Percentiles rank a stretch among this genome's conserved stretches.
These are phyloP conservation scores for Chlamydomonas schloesseri DNA, from an alignment of 139 green algal species.

Conservation along the genomic window DNA sequence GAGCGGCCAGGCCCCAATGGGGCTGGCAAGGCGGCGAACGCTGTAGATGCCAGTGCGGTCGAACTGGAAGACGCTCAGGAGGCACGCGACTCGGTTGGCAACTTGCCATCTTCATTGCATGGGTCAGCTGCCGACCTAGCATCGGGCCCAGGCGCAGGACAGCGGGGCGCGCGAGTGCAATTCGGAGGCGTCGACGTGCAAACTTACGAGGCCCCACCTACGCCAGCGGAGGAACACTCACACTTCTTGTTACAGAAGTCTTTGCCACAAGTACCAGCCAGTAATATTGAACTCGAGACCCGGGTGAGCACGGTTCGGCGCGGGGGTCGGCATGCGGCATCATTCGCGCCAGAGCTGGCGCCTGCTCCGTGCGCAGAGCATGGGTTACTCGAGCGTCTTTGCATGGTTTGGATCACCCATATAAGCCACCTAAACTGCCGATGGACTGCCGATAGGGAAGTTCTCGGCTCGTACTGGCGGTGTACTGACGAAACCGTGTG, in stretches of 20 bases:
- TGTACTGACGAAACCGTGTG: neutral
- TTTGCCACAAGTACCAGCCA: constrained; percentile 19
- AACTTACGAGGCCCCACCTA: neutral
- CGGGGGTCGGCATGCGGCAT: no score
- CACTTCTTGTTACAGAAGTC: constrained; percentile 38
- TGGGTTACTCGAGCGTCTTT: no score
- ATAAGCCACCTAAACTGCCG: no score
- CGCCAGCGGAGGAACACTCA: constrained; percentile 3
- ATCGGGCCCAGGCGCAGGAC: no score
- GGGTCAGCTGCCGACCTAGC: neutral
- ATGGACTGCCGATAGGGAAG: no score
- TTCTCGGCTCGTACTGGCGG: no score
- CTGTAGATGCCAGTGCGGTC: neutral
- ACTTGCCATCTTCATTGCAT: neutral
- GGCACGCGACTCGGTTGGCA: constrained; percentile 15
- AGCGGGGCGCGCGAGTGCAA: neutral
- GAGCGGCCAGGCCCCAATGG: neutral
- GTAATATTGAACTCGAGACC: constrained; percentile 31
- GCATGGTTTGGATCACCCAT: no score
- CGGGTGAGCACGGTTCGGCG: neutral
- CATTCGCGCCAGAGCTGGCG: no score
- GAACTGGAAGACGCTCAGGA: constrained; percentile 25
- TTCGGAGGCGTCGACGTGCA: constrained; percentile 13
- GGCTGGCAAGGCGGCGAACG: neutral
- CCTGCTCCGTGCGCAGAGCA: no score